Evolutionary conservation across 331 rosid species (phyloP).

Genomic region (Quercus phellos): DNA sequence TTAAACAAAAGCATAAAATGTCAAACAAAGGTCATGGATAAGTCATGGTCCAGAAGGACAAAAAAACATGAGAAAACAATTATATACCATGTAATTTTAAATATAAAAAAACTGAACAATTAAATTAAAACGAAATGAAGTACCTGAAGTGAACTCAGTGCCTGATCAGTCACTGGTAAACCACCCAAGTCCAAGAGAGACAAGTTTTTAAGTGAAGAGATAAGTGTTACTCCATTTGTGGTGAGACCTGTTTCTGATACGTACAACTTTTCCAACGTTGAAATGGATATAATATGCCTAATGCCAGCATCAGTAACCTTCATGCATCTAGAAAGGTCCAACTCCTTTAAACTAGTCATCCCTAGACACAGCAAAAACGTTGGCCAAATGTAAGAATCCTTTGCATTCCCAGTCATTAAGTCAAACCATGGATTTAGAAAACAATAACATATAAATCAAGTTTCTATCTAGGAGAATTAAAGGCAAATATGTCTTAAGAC

Average conservation of each 20-base stretch:
- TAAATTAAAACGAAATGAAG: background rate
- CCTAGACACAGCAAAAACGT: slow-evolving; percentile 38
- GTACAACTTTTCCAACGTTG: slow-evolving; percentile 55
- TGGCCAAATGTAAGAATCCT: background rate
- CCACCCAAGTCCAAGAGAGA: slow-evolving; percentile 81
- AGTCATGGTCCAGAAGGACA: background rate
- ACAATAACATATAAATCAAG: too few relatives aligned
- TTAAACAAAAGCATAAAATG: background rate
- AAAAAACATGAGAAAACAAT: background rate
- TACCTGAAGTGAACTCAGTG: slow-evolving; percentile 62
- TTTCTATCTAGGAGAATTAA: too few relatives aligned
- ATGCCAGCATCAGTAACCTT: slow-evolving; percentile 73
- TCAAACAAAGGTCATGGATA: background rate
- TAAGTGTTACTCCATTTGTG: slow-evolving; percentile 56
- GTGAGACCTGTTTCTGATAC: slow-evolving; percentile 69
- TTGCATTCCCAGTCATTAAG: background rate
- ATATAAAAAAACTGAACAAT: background rate
- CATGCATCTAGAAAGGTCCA: slow-evolving; percentile 71
- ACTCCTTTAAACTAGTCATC: slow-evolving; percentile 54
- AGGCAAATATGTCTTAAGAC: too few relatives aligned
- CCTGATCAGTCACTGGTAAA: slow-evolving; percentile 66
- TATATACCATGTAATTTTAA: background rate
- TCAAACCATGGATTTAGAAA: too few relatives aligned
- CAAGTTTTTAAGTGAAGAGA: slow-evolving; percentile 54
- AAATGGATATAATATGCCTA: slow-evolving; percentile 52